Evolutionary conservation across 2,329 filamentous ascomycete species (phyloP), one percentile per base, ranked within the genome.

Genomic region (Hymenotorrendiella dingleyae): DNA sequence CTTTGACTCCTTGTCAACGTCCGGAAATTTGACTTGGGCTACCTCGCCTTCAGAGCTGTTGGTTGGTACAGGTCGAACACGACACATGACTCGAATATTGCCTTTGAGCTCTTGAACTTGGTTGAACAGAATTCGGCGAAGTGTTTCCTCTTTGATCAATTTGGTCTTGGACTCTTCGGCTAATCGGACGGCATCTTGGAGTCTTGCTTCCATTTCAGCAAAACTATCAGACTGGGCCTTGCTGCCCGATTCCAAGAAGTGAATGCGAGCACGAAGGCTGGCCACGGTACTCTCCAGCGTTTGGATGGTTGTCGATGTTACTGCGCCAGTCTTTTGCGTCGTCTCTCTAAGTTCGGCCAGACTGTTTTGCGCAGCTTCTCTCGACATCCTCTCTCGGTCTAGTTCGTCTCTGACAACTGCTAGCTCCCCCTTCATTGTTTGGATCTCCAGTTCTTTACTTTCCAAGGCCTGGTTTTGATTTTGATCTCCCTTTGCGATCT

Each of bases 61-160:
- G 19, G 70, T 71, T 17, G 85, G 69, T 0, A 83, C 70, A 1
- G 93, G 93, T 29, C 94, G 83, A 21, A 97, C 91, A 61, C 93
- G 82, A 60, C 91, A 97, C 79, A 98, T 98, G 53, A 98, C 93
- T 16, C 93, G 84, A 58, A 98, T 98, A 61, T 98, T 98, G 56
- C 93, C 93, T 64, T 95, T 96, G 46, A 98, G 77, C 60, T 98
- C 93, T 62, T 98, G 89, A 35, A 98, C 91, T 63, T 94, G 93
- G 65, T 97, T 97, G 70, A 97, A 95, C 0, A 98, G 75, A 54
- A 94, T 91, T 17, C 93, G 79, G 11, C 93, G 80, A 38, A 95
- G 72, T 1, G 86, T 93, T 66, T 98, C 93, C 61, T 97, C 93
- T 57, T 84, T 87, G 49, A 93, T 83, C 21, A 98, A 72, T 60